Conservation (phyloP, 768 basidiomycete species). For the Boletus sensibilis region DNA sequence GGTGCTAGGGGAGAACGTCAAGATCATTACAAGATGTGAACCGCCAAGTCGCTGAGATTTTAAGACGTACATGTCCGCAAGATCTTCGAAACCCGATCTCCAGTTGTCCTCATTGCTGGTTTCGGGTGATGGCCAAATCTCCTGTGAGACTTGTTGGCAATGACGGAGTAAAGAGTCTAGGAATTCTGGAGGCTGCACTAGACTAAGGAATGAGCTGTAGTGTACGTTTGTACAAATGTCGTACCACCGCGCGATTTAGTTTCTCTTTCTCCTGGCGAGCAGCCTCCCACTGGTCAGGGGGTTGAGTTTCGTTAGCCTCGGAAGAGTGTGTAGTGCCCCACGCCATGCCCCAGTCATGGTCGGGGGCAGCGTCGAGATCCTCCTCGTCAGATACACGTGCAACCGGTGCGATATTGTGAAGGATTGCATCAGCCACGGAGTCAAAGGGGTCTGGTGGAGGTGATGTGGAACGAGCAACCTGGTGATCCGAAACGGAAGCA, state of each 20-base stretch:
- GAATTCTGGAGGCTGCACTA: constrained; percentile 65
- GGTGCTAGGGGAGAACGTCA: constrained; percentile 34
- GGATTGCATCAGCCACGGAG: constrained; percentile 26
- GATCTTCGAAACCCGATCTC: constrained; percentile 45
- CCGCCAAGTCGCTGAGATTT: neutral
- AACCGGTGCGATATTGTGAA: constrained; percentile 42
- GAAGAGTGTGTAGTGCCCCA: constrained; percentile 36
- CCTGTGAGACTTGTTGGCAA: constrained; percentile 50
- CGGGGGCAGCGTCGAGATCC: neutral
- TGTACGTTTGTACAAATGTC: constrained; percentile 27
- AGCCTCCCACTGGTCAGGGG: constrained; percentile 65
- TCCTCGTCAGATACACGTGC: neutral
- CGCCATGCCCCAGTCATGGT: constrained; percentile 39
- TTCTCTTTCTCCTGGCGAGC: constrained; percentile 58
- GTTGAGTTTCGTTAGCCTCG: constrained; percentile 4
- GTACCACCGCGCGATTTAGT: constrained; percentile 63
- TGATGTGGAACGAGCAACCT: neutral
- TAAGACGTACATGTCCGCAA: constrained; percentile 58
- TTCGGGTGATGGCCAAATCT: constrained; percentile 48
- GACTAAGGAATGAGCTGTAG: constrained; percentile 19
- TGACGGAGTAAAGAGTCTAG: constrained; percentile 54
- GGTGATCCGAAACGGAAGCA: constrained; percentile 2
- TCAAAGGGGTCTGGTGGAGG: neutral
- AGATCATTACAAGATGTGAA: constrained; percentile 4
- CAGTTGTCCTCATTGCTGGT: constrained; percentile 34